Evolutionary conservation across 306 rosid genomes (phyloP), one percentile per base, ranked within the genome.

Genomic region (Malus sylvestris): DNA sequence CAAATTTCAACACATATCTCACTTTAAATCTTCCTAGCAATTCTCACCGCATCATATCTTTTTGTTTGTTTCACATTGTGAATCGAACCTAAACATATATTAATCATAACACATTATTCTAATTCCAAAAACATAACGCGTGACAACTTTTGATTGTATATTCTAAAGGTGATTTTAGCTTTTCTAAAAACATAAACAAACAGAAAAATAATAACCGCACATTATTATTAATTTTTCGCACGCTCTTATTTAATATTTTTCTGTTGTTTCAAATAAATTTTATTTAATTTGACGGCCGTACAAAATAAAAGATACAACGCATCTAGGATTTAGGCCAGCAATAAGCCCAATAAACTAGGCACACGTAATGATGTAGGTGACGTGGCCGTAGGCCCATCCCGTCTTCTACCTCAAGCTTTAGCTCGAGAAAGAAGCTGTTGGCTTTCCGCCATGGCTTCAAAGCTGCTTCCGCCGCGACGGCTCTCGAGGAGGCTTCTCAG

Each of bases 371-470:
- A 67, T 4, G 23, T 1, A 1, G 10, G 10, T 6, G 7, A 8
- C 9, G 4, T 1, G 10, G 25, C 20, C 15, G 2, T 32, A 30
- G 20, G 63, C 32, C 62, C 30, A 60, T 8, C 19, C 9, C 15
- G 20, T 77, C 35, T 12, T 38, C 53, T 16, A 44, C 45, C 8
- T 70, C 66, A 22, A 38, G 59, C 53, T 25, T 14, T 5, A 3
- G 80, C 51, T 8, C 3, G 25, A 22, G 53, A 49, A 5, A 42
- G 29, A 30, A 20, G 45, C 70, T 27, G 60, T 33, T 59, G 20
- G 33, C 72, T 69, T 68, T 19, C 3, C 30, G 72, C 75, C 12
- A 61, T 92, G 97, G 88, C 89, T 65, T 76, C 92, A 64, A 92
- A 79, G 78, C 52, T 83, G 74, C 77, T 86, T 25, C 72, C 81